A percentile compares a stretch with the other conserved stretches of the same genome.
Conservation (phyloP, 352 stramenopile genomes). For the Chrysophaeum taylorii region DNA sequence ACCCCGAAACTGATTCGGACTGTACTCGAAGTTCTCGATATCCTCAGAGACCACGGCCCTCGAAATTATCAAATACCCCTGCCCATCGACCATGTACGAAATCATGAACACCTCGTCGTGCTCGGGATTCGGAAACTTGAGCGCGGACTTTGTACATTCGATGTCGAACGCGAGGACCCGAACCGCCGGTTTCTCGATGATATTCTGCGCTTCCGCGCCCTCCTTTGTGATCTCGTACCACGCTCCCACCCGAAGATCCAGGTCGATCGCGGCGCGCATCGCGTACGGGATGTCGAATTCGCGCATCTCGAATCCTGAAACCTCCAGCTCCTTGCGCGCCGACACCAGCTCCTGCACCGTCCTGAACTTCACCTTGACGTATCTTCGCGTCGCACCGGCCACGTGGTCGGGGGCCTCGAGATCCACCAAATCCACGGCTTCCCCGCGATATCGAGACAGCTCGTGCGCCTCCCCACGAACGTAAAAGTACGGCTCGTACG, state of each 20-base stretch:
- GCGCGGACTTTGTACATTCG: slow-evolving; percentile 93
- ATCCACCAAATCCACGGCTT: slow-evolving; percentile 12
- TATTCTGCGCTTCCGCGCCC: slow-evolving; percentile 48
- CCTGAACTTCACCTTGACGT: neutral
- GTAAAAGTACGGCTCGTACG: slow-evolving; percentile 32
- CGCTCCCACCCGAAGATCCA: slow-evolving; percentile 84
- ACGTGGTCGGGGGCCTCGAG: slow-evolving; percentile 11
- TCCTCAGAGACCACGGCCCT: slow-evolving; percentile 91
- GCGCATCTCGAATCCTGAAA: slow-evolving; percentile 72
- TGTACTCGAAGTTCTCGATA: slow-evolving; percentile 97
- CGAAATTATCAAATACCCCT: slow-evolving; percentile 92
- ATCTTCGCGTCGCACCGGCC: neutral
- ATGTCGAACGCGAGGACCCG: slow-evolving; percentile 97
- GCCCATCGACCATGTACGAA: slow-evolving; percentile 94
- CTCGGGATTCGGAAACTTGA: slow-evolving; percentile 96
- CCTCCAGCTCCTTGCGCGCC: slow-evolving; percentile 31
- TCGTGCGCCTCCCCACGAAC: neutral
- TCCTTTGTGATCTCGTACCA: slow-evolving; percentile 86
- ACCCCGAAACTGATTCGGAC: slow-evolving; percentile 80
- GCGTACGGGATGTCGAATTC: slow-evolving; percentile 98
- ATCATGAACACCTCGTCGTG: slow-evolving; percentile 95
- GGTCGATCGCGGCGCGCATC: slow-evolving; percentile 86
- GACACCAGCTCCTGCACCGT: slow-evolving; percentile 8
- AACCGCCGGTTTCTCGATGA: slow-evolving; percentile 77
- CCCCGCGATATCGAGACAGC: slow-evolving; percentile 6